phyloP scores from a whole-genome alignment of 179 eudicot species.

The Carnegiea gigantea region DNA sequence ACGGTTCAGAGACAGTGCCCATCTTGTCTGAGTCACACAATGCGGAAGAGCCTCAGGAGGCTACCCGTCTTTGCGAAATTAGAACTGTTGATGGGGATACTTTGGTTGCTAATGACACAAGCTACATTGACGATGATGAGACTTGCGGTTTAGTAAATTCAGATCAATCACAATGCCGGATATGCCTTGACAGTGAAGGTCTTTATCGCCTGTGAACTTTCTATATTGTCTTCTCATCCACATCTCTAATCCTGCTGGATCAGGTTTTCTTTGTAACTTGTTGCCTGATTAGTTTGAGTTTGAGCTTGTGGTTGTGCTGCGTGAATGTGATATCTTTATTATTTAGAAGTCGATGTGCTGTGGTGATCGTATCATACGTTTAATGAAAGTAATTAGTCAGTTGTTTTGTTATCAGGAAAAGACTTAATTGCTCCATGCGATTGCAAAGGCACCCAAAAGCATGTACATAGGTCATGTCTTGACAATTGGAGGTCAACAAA shows the following conservation, averaged over 20 bases:
- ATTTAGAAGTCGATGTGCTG: not conserved
- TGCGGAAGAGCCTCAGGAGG: conserved; percentile 47
- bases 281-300: not conserved
- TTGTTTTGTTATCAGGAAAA: conserved; percentile 51
- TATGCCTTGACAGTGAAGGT: conserved; percentile 95
- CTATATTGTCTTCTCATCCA: not conserved
- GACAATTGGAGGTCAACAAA: conserved; percentile 98
- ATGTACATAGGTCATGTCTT: conserved; percentile 95
- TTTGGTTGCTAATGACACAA: conserved; percentile 32
- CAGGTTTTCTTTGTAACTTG: not conserved
- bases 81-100: conserved; percentile 51
- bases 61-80: conserved; percentile 67
- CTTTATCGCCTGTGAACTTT: not conserved
- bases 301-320: not conserved
- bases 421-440: conserved; percentile 93
- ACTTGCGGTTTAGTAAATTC: conserved; percentile 53
- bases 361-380: not conserved
- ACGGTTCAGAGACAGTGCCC: conserved; percentile 81
- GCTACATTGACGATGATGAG: conserved; percentile 46
- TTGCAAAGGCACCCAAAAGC: conserved; percentile 97
- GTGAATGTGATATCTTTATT: not conserved
- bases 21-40: conserved; percentile 54
- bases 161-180: conserved; percentile 86
- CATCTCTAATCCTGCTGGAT: conserved; percentile 10
- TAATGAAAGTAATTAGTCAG: conserved; percentile 7